Evolutionary conservation across 371 early-diverging fungal species (phyloP).

Genomic region (Nosema muscidifuracis): DNA sequence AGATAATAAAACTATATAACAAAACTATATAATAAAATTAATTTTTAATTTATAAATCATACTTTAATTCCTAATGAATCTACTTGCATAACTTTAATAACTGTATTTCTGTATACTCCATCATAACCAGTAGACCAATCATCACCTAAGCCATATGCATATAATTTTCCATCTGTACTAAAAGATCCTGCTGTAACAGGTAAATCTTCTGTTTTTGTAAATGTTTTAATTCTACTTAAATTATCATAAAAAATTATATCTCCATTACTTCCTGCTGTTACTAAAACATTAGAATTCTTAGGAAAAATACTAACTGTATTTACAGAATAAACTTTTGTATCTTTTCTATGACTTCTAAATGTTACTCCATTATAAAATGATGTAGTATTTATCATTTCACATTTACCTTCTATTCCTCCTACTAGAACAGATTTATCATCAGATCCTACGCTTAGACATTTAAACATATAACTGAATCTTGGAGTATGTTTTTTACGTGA

Average conservation of each 20-base stretch:
- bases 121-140: conserved; percentile 90
- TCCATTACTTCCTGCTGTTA: conserved; percentile 83
- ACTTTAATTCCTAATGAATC: conserved; percentile 24
- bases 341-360: conserved; percentile 83
- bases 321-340: conserved; percentile 65
- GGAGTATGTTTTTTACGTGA: conserved; percentile 30
- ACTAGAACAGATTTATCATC: conserved; percentile 45
- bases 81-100: conserved; percentile 60
- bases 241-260: conserved; percentile 84
- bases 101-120: conserved; percentile 66
- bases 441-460: conserved; percentile 36
- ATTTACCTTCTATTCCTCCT: conserved; percentile 59
- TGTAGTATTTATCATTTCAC: conserved; percentile 44
- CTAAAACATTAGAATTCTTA: conserved; percentile 75
- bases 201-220: conserved; percentile 57
- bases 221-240: conserved; percentile 73
- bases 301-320: conserved; percentile 76
- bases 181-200: conserved; percentile 74
- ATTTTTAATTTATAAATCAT: too few species aligned
- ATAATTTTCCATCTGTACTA: conserved; percentile 74
- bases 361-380: conserved; percentile 67
- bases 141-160: conserved; percentile 82
- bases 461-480: conserved; percentile 51
- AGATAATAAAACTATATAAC: too few species aligned
- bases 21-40: too few species aligned